These are phyloP conservation scores for Aaosphaeria arxii DNA, from an alignment of 2,329 filamentous ascomycete genomes.

Conservation along the genomic window DNA sequence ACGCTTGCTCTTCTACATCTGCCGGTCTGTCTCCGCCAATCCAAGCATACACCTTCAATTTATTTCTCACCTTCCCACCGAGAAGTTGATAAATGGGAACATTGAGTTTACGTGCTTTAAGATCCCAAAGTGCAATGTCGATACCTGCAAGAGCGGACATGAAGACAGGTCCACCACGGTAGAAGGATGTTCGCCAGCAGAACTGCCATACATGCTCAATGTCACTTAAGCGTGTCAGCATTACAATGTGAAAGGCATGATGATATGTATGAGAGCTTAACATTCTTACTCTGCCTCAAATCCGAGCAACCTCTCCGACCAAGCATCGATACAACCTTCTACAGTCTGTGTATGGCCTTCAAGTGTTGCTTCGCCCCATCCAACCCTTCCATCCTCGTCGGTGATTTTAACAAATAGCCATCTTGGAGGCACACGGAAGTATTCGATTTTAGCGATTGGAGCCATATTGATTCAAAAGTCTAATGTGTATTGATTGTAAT, in stretches of 20 bases:
- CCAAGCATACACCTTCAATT: conserved; percentile 73
- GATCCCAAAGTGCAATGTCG: conserved; percentile 77
- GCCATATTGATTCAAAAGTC: conserved; percentile 45
- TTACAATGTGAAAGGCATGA: not conserved
- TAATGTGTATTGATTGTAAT: not conserved
- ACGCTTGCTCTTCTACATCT: conserved; percentile 64
- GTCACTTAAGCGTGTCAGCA: conserved; percentile 50
- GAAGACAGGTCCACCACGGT: conserved; percentile 74
- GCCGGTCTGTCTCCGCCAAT: conserved; percentile 71
- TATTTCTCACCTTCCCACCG: conserved; percentile 69
- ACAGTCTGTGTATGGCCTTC: conserved; percentile 73
- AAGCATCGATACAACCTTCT: conserved; percentile 69
- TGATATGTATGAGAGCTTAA: not conserved
- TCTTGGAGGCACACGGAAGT: conserved; percentile 70
- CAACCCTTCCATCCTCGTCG: conserved; percentile 61
- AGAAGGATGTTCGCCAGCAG: conserved; percentile 68
- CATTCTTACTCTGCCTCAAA: conserved; percentile 64
- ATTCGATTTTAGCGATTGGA: conserved; percentile 65
- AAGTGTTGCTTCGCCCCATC: conserved; percentile 73
- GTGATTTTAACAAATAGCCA: conserved; percentile 78
- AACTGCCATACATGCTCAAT: conserved; percentile 81
- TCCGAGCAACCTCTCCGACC: conserved; percentile 60
- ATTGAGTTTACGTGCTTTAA: conserved; percentile 63
- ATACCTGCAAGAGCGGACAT: conserved; percentile 77
- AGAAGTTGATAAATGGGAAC: conserved; percentile 72